Conservation (phyloP, 352 stramenopile genomes). For the Globisporangium yorkense region DNA sequence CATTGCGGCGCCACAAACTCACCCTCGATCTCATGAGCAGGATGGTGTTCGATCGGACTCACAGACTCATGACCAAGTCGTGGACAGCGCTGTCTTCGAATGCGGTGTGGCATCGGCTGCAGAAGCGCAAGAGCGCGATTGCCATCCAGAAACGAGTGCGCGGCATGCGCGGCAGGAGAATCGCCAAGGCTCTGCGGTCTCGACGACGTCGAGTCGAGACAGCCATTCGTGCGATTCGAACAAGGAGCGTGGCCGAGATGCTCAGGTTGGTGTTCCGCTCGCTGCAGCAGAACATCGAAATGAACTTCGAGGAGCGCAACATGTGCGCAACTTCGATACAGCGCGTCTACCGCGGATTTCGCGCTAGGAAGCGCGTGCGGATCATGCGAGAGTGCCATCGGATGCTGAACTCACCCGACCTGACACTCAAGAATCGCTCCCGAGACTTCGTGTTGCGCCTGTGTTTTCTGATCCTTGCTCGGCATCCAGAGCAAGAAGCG, state of each 20-base stretch:
- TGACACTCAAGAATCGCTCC: slow-evolving; percentile 33
- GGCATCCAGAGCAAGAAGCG: slow-evolving; percentile 26
- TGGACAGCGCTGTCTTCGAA: slow-evolving; percentile 44
- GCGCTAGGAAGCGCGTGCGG: slow-evolving; percentile 27
- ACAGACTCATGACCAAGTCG: slow-evolving; percentile 17
- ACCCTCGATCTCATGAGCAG: slow-evolving; percentile 44
- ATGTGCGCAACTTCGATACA: slow-evolving; percentile 27
- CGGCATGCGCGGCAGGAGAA: slow-evolving; percentile 32
- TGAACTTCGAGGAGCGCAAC: slow-evolving; percentile 21
- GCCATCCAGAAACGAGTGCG: slow-evolving; percentile 42
- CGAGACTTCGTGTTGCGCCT: slow-evolving; percentile 37
- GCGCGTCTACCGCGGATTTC: slow-evolving; percentile 38
- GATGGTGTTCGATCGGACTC: slow-evolving; percentile 31
- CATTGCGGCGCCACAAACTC: slow-evolving; percentile 35
- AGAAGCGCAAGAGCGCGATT: slow-evolving; percentile 37
- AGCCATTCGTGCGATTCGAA: slow-evolving; percentile 23
- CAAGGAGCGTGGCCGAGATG: slow-evolving; percentile 27
- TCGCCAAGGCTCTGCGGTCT: slow-evolving; percentile 27
- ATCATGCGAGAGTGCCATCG: slow-evolving; percentile 29
- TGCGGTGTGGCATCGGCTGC: slow-evolving; percentile 38
- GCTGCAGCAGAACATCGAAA: slow-evolving; percentile 25
- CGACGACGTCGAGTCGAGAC: slow-evolving; percentile 30
- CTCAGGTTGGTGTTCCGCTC: slow-evolving; percentile 26
- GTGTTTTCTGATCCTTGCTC: slow-evolving; percentile 45
- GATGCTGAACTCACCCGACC: slow-evolving; percentile 23